Conservation (phyloP, 2,329 filamentous ascomycete species). For the Colletotrichum gigasporum region DNA sequence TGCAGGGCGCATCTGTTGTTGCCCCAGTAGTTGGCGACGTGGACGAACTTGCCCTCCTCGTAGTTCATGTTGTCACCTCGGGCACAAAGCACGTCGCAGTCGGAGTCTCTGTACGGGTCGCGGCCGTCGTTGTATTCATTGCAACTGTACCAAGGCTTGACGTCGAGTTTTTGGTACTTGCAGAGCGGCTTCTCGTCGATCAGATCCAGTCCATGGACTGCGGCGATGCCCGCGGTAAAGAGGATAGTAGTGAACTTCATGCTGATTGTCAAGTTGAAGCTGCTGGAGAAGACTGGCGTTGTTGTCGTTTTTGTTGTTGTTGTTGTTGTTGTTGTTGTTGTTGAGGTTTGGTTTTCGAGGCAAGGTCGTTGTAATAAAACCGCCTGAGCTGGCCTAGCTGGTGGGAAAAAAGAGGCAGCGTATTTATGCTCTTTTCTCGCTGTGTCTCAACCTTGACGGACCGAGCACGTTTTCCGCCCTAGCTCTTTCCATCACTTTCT, state of each 20-base stretch:
- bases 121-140: background rate
- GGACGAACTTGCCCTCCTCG: background rate
- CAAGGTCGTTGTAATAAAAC: no score
- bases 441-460: no score
- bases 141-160: background rate
- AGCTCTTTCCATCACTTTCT: no score
- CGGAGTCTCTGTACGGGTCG: background rate
- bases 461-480: no score
- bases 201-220: background rate
- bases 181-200: background rate
- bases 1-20: background rate
- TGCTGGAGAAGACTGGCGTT: no score
- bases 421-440: no score
- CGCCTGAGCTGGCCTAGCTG: no score
- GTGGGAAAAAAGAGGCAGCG: no score
- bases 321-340: no score
- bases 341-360: no score
- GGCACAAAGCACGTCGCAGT: background rate
- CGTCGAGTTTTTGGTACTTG: conserved; percentile 1
- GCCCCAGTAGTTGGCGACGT: conserved; percentile 2
- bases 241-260: background rate
- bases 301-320: no score
- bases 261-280: no score
- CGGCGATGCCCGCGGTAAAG: background rate
- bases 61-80: background rate